A percentile compares a stretch with the other conserved stretches of the same genome.
Conservation (phyloP, 805 yeast genomes). For the Cyberlindnera maritima region DNA sequence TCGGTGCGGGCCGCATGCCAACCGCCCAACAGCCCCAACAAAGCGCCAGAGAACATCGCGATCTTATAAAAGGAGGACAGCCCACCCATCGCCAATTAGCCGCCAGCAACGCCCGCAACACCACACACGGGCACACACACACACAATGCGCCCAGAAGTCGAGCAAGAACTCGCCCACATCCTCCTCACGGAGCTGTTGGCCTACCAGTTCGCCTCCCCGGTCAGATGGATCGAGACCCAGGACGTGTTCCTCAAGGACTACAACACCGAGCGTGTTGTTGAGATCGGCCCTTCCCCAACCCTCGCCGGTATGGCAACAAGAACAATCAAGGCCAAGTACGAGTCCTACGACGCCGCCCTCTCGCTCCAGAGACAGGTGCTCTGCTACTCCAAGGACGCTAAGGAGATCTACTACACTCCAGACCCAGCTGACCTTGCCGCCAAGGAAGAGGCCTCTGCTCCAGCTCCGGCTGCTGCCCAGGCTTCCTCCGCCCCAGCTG, state of each 20-base stretch:
- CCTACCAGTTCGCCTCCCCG: constrained; percentile 98
- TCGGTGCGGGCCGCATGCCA: neutral
- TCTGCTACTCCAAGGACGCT: constrained; percentile 93
- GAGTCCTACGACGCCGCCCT: constrained; percentile 98
- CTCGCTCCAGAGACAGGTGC: constrained; percentile 79
- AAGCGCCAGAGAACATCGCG: constrained; percentile 7
- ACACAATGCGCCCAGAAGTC: constrained; percentile 71
- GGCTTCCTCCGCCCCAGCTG: constrained; percentile 45
- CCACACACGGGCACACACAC: neutral
- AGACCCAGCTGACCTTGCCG: constrained; percentile 52
- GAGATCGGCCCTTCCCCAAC: constrained; percentile 99
- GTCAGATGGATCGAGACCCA: constrained; percentile 99
- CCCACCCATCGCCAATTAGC: neutral
- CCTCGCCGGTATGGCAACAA: constrained; percentile 96
- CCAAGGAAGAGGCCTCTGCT: constrained; percentile 28
- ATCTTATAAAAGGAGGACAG: neutral
- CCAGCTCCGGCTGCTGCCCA: constrained; percentile 28
- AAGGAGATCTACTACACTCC: constrained; percentile 95
- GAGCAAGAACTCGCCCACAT: constrained; percentile 97
- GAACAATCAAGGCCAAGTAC: constrained; percentile 90
- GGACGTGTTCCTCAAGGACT: constrained; percentile 91
- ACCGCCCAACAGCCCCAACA: constrained; percentile 6
- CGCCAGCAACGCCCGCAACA: neutral
- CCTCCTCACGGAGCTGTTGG: constrained; percentile 90
- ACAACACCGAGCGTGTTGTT: constrained; percentile 94